Evolutionary conservation across 1,284 basidiomycete genomes (phyloP), one percentile per base, ranked within the genome.

Genomic region (Chondrostereum purpureum): DNA sequence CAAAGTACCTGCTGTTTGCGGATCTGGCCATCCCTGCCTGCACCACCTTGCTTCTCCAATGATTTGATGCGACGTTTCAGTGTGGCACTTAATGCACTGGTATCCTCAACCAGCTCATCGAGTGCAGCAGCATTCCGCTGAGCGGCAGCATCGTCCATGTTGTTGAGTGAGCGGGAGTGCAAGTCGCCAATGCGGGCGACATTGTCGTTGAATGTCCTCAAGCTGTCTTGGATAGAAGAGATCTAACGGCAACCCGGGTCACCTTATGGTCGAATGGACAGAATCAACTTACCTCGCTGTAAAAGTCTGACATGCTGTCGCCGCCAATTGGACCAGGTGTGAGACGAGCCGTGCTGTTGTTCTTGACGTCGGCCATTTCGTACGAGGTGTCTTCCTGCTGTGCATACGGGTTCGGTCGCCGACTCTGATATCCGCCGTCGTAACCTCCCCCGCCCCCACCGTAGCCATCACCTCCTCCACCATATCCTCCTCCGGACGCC

Each of bases 21-120:
- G 54, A 86, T 82, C 63, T 88, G 83, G 39, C 82, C 88, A 56
- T 92, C 87, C 43, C 85, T 79, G 39, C 86, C 84, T 35, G 77
- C 62, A 36, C 83, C 81, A 52, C 78, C 77, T 61, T 83, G 80
- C 47, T 75, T 72, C 64, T 91, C 88, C 53, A 93, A 64, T 2
- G 77, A 73, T 65, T 93, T 88, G 61, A 94, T 79, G 44, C 88
- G 74, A 45, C 77, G 76, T 66, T 92, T 92, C 55, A 92, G 72
- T 16, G 78, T 74, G 36, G 75, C 67, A 56, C 88, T 90, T 13
- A 90, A 69, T 1, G 77, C 73, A 55, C 88, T 85, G 11, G 89
- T 92, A 49, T 91, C 85, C 37, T 78, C 75, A 14, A 92, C 77
- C 42, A 93, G 74, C 31, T 80, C 78, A 24, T 88, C 85, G 40